A percentile compares a stretch with the other conserved stretches of the same genome.
Conservation (phyloP, 2,329 filamentous ascomycete species). For the Apiospora hydei region DNA sequence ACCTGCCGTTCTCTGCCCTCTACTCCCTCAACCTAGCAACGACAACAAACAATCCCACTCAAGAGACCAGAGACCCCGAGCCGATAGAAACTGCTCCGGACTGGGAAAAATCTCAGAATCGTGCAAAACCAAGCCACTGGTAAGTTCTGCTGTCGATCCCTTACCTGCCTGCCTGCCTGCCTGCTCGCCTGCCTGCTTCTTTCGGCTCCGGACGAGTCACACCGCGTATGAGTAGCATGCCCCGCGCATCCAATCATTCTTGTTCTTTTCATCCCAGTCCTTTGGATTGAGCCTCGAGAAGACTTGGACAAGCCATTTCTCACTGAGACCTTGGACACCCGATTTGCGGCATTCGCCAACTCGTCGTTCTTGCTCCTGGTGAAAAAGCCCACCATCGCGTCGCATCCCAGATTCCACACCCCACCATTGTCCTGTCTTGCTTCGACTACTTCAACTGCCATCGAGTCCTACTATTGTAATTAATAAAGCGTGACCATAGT, state of each 20-base stretch:
- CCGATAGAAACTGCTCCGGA: not conserved
- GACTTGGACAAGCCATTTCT: not conserved
- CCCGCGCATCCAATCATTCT: not conserved
- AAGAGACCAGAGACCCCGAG: not conserved
- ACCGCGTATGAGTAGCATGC: constrained; percentile 9
- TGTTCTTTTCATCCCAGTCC: not conserved
- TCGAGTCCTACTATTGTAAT: not conserved
- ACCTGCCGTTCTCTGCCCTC: not conserved
- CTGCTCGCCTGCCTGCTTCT: no score
- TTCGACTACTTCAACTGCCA: not conserved
- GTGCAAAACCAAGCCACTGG: not conserved
- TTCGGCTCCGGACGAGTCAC: constrained; percentile 2
- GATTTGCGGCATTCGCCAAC: not conserved
- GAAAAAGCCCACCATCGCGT: not conserved
- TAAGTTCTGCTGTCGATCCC: not conserved
- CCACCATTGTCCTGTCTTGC: not conserved
- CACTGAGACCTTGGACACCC: not conserved
- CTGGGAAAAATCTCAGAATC: not conserved
- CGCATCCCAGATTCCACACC: not conserved
- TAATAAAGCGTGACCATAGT: not conserved
- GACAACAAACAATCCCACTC: not conserved
- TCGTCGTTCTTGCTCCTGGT: not conserved
- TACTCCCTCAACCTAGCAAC: not conserved
- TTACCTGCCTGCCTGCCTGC: not conserved
- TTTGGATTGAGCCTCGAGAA: not conserved